A percentile compares a stretch with the other conserved stretches of the same genome.
These are phyloP conservation scores for Diaporthe caulivora DNA, from an alignment of 2,329 filamentous ascomycete species.

Conservation along the genomic window DNA sequence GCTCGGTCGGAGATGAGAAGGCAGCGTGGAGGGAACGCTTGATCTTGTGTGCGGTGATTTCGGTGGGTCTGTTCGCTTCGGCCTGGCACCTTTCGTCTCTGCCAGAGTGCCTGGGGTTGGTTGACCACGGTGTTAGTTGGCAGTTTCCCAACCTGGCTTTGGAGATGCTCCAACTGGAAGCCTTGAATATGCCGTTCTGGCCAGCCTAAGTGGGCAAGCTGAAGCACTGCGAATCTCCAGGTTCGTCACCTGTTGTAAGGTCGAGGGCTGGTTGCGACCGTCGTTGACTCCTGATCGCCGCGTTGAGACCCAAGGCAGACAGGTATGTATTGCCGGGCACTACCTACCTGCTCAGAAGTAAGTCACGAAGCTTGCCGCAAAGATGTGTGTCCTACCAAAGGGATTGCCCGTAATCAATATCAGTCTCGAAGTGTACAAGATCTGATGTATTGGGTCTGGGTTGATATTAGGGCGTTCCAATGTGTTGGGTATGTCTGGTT, in stretches of 20 bases:
- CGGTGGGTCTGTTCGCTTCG: conserved; percentile 15
- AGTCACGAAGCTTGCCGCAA: conserved; percentile 10
- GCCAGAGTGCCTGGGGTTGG: not conserved
- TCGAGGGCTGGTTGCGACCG: not conserved
- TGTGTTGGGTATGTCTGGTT: conserved; percentile 23
- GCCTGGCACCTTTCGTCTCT: conserved; percentile 25
- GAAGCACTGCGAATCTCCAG: not conserved
- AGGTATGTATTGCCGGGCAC: not conserved
- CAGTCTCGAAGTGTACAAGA: conserved; percentile 31
- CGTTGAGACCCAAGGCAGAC: conserved; percentile 12
- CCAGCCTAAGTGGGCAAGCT: not conserved
- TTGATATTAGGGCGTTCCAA: conserved; percentile 17
- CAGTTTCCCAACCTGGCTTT: conserved; percentile 25
- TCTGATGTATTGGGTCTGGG: conserved; percentile 14
- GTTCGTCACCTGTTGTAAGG: not conserved
- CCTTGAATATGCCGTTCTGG: conserved; percentile 5
- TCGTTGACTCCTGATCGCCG: not conserved
- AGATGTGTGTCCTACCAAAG: not conserved
- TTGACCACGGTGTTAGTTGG: conserved; percentile 11
- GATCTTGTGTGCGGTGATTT: not conserved
- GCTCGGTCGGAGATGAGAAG: not conserved
- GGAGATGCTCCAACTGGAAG: not conserved
- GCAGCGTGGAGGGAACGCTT: not conserved
- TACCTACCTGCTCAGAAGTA: not conserved
- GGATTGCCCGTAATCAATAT: not conserved